A percentile compares a stretch with the other conserved stretches of the same genome.
These are phyloP conservation scores for Aspergillus indologenus DNA, from an alignment of 495 filamentous ascomycete species.

Conservation along the genomic window DNA sequence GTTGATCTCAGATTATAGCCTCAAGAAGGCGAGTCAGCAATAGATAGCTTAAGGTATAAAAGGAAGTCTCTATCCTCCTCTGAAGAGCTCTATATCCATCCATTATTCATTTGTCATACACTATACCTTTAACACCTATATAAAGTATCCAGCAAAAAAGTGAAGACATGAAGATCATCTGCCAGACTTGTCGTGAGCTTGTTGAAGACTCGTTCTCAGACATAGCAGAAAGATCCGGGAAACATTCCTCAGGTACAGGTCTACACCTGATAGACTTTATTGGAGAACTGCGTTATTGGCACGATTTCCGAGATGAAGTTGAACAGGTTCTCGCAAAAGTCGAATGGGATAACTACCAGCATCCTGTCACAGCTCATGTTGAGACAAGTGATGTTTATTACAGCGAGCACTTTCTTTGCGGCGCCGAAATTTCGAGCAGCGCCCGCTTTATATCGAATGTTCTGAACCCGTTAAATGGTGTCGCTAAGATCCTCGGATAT, in stretches of 20 bases:
- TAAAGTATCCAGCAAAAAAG: no score
- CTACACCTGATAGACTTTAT: neutral
- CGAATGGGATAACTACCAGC: neutral
- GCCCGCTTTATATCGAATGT: neutral
- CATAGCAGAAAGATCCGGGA: neutral
- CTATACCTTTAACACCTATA: no score
- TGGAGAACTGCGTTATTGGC: neutral
- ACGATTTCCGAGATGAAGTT: neutral
- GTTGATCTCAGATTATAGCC: no score
- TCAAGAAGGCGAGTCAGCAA: no score
- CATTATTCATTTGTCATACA: no score
- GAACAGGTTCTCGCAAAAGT: neutral
- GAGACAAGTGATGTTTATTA: neutral
- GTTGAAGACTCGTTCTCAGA: neutral
- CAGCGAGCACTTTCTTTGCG: neutral
- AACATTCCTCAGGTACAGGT: neutral
- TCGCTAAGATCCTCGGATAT: neutral
- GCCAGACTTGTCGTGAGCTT: neutral
- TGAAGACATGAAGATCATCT: neutral
- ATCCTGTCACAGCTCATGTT: neutral
- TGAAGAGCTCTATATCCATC: no score
- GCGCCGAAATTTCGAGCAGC: neutral
- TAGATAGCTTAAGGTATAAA: no score
- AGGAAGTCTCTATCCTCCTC: no score
- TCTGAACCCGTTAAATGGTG: neutral